A percentile compares a stretch with the other conserved stretches of the same genome.
These are phyloP conservation scores for Acacia acuminata DNA, from an alignment of 306 rosid genomes.

Conservation along the genomic window DNA sequence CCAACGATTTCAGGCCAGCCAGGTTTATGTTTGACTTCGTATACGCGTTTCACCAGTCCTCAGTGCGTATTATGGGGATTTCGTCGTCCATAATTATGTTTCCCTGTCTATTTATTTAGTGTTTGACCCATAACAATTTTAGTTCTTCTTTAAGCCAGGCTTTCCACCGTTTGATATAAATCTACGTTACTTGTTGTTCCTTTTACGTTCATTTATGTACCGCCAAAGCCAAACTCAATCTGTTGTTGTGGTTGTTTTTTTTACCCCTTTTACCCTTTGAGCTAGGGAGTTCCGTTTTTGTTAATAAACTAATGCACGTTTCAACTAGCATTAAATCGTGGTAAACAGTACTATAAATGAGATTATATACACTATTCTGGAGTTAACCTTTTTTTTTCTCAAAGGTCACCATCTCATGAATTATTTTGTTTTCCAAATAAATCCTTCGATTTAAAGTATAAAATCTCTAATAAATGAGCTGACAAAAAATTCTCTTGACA, in stretches of 20 bases:
- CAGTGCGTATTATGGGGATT: background rate
- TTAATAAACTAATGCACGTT: background rate
- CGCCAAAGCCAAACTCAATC: background rate
- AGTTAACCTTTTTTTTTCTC: background rate
- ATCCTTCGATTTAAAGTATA: background rate
- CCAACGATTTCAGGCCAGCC: background rate
- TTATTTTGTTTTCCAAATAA: background rate
- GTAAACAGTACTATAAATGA: background rate
- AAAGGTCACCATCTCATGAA: background rate
- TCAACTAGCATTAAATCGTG: background rate
- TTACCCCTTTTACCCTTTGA: background rate
- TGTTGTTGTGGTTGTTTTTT: background rate
- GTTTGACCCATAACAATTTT: background rate
- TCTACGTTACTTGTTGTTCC: background rate
- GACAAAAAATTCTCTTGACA: no score
- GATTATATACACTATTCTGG: slow-evolving; percentile 14
- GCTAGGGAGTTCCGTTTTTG: background rate
- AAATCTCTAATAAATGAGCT: no score
- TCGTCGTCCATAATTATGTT: background rate
- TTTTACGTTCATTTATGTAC: background rate
- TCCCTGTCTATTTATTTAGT: background rate
- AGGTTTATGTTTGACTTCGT: background rate
- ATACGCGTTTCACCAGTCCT: background rate
- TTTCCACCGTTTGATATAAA: background rate
- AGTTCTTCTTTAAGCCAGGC: background rate